Evolutionary conservation across 2,329 filamentous ascomycete genomes (phyloP).

Genomic region (Chaetomium globosum): DNA sequence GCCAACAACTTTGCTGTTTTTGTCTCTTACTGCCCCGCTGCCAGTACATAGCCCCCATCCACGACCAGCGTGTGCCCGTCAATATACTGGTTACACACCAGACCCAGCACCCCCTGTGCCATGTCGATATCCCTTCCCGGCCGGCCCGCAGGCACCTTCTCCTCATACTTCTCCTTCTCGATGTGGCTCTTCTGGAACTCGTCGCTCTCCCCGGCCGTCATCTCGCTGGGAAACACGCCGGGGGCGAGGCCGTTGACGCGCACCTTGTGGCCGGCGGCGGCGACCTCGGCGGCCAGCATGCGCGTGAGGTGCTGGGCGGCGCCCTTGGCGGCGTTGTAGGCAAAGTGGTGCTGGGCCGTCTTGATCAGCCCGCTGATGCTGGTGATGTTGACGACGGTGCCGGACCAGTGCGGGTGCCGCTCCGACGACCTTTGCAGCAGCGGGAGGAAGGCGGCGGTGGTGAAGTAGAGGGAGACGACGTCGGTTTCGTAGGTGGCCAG

Average conservation of each 20-base stretch:
- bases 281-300: conserved; percentile 65
- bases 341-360: conserved; percentile 64
- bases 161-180: conserved; percentile 58
- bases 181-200: conserved; percentile 61
- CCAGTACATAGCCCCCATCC: conserved; percentile 56
- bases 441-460: conserved; percentile 64
- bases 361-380: conserved; percentile 67
- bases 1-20: too few relatives aligned
- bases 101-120: conserved; percentile 58
- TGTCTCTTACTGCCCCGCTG: conserved; percentile 38
- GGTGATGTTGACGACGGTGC: conserved; percentile 69
- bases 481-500: conserved; percentile 73
- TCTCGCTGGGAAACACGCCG: conserved; percentile 71
- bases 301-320: conserved; percentile 66
- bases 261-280: conserved; percentile 60
- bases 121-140: conserved; percentile 63
- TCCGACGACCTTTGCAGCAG: conserved; percentile 58
- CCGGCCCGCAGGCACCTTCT: conserved; percentile 52
- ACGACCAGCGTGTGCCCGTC: conserved; percentile 49
- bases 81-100: conserved; percentile 48
- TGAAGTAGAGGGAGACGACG: conserved; percentile 69
- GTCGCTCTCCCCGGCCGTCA: conserved; percentile 59
- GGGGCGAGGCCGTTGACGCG: conserved; percentile 76
- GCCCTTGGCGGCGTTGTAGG: conserved; percentile 66
- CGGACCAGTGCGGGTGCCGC: conserved; percentile 52